Conservation (phyloP, 225 moss, liverwort and hornwort genomes). For the Pseudoscleropodium purum region DNA sequence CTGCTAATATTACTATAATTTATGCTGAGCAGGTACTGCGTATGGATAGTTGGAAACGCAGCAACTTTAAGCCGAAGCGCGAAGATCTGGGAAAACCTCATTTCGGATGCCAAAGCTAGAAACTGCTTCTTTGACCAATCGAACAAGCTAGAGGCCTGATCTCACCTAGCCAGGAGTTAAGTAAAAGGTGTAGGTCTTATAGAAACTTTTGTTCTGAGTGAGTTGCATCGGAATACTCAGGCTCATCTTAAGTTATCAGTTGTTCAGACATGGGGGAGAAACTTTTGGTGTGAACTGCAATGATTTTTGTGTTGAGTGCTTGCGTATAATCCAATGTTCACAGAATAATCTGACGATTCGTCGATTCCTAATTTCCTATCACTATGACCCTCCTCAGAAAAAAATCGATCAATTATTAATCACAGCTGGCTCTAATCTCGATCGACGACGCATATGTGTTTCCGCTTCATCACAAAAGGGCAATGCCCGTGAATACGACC, state of each 20-base stretch:
- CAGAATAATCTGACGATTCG: neutral
- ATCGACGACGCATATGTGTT: neutral
- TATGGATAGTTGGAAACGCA: conserved; percentile 9
- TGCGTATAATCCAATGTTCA: neutral
- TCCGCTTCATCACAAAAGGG: neutral
- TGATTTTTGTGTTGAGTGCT: no score
- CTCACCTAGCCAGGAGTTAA: no score
- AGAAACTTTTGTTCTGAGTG: neutral
- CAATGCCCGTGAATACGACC: neutral
- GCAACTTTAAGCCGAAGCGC: neutral
- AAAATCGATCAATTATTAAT: neutral
- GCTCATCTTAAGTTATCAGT: neutral
- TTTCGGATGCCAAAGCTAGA: neutral
- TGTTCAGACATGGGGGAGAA: neutral
- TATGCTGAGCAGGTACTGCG: neutral
- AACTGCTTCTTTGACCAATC: neutral
- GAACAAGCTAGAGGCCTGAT: neutral
- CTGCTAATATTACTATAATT: neutral
- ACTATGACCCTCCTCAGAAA: neutral
- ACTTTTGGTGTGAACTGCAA: neutral
- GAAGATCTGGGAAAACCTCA: neutral
- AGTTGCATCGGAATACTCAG: neutral
- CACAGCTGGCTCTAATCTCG: neutral
- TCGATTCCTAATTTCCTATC: neutral
- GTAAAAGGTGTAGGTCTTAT: neutral